Conservation (phyloP, 2,329 filamentous ascomycete species). For the Pseudogymnoascus sp. region DNA sequence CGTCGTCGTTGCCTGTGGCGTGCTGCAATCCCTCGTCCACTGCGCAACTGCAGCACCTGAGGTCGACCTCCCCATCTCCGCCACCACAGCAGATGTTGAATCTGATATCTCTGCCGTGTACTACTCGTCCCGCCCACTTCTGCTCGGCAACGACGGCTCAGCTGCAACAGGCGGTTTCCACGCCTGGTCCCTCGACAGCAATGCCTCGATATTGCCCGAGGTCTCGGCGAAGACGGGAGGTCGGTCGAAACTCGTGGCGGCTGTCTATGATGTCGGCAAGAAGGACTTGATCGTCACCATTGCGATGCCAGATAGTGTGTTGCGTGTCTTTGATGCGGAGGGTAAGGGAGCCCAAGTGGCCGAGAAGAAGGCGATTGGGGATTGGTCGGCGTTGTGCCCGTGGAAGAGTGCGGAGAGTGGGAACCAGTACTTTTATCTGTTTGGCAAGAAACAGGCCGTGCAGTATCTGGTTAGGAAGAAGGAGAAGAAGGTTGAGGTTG, state of each 20-base stretch:
- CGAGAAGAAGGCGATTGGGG: conserved; percentile 33
- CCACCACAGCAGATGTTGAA: conserved; percentile 32
- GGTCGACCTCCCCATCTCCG: conserved; percentile 26
- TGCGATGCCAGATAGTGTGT: conserved; percentile 31
- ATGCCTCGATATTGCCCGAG: conserved; percentile 22
- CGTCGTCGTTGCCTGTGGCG: background rate
- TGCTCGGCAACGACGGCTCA: conserved; percentile 41
- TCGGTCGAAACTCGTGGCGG: conserved; percentile 24
- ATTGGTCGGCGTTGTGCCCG: conserved; percentile 41
- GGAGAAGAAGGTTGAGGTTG: conserved; percentile 12
- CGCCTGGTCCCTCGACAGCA: conserved; percentile 30
- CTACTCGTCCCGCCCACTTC: conserved; percentile 32
- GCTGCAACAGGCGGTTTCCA: conserved; percentile 38
- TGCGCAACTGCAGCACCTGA: background rate
- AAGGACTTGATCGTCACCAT: conserved; percentile 21
- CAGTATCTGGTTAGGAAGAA: conserved; percentile 33
- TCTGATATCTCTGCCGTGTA: conserved; percentile 37
- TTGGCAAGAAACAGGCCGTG: conserved; percentile 36
- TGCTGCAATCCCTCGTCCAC: background rate
- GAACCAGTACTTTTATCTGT: conserved; percentile 39
- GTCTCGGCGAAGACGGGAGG: conserved; percentile 40
- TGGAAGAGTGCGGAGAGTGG: conserved; percentile 35
- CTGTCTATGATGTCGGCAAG: background rate
- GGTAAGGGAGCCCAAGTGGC: conserved; percentile 31
- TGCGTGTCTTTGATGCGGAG: conserved; percentile 38